A percentile compares a stretch with the other conserved stretches of the same genome.
Evolutionary conservation across 441 rosid genomes (phyloP).

Genomic region (Isatis lusitanica): DNA sequence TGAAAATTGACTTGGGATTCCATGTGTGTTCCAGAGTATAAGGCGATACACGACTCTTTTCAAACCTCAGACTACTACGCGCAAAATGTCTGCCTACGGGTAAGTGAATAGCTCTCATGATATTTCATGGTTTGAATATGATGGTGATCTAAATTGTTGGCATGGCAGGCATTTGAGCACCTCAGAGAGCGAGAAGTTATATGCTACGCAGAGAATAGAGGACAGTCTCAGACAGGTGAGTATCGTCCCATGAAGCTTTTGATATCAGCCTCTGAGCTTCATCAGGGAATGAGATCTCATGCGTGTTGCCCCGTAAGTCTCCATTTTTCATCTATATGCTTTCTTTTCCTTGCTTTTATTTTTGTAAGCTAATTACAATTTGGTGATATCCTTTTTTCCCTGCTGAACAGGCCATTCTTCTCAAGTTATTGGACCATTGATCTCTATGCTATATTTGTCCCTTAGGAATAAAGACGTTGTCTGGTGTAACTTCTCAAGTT

Average conservation of each 20-base stretch:
- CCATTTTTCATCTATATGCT: background rate
- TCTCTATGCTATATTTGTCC: background rate
- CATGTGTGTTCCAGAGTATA: slow-evolving; percentile 68
- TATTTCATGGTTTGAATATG: slow-evolving; percentile 10
- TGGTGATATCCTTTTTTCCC: background rate
- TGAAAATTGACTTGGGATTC: slow-evolving; percentile 3
- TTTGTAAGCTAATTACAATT: slow-evolving; percentile 1
- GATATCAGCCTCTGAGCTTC: slow-evolving; percentile 66
- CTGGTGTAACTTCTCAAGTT: too few species aligned
- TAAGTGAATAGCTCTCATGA: slow-evolving; percentile 42
- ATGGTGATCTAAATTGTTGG: slow-evolving; percentile 23
- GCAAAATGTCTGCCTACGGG: slow-evolving; percentile 64
- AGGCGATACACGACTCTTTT: slow-evolving; percentile 72
- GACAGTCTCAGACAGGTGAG: slow-evolving; percentile 66
- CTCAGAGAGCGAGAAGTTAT: slow-evolving; percentile 67
- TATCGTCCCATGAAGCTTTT: slow-evolving; percentile 78
- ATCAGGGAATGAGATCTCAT: slow-evolving; percentile 74
- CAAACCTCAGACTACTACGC: slow-evolving; percentile 79
- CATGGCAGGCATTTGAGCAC: slow-evolving; percentile 83
- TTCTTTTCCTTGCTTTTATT: background rate
- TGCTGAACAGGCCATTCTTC: slow-evolving; percentile 39
- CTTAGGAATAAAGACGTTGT: background rate
- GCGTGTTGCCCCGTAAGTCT: slow-evolving; percentile 88
- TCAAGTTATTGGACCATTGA: slow-evolving; percentile 40
- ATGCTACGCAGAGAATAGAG: slow-evolving; percentile 70